Evolutionary conservation across 176 grass and related monocot species (phyloP), one percentile per base, ranked within the genome.

Genomic region (Stipa capillata): DNA sequence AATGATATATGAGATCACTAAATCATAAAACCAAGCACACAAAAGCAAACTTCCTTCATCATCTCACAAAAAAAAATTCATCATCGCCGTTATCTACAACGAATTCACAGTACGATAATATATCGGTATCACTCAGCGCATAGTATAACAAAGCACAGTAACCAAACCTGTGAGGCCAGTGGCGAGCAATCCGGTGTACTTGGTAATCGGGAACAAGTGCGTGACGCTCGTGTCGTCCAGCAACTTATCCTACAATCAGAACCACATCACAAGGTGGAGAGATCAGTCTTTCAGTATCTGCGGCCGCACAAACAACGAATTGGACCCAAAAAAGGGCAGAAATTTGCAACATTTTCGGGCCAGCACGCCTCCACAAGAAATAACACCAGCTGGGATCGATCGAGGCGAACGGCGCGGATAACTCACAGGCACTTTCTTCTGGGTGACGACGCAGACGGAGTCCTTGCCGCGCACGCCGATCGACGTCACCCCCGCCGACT

Each of bases 391-490:
- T n/a, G 15, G 28, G 16, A 79, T 57, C 55, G 31, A 65, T 50
- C 36, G 33, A 60, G 29, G 51, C n/a, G 27, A n/a, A n/a, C n/a
- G n/a, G n/a, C n/a, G n/a, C n/a, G n/a, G n/a, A n/a, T 8, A 63
- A 89, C 97, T 96, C 83, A 99, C 97, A 59, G 97, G 97, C 21
- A 99, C 97, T 76, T 99, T 99, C 79, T 99, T 99, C 86, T 99
- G 97, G 17, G 97, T 99, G 82, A 99, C 97, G 57, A 99, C 97
- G 79, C 90, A 93, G 45, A 99, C 86, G 57, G 84, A 93, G 86
- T 96, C 92, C 81, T 88, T 86, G 36, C 97, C 97, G 60, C 90
- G 90, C 3, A 99, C 92, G 86, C 97, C 97, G 79, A 99, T 99
- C 37, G 97, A 99, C 42, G 97, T 99, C 52, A 93, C 84, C 8